These are phyloP conservation scores for Colletotrichum paranaense DNA, from an alignment of 2,329 filamentous ascomycete genomes.

Conservation along the genomic window DNA sequence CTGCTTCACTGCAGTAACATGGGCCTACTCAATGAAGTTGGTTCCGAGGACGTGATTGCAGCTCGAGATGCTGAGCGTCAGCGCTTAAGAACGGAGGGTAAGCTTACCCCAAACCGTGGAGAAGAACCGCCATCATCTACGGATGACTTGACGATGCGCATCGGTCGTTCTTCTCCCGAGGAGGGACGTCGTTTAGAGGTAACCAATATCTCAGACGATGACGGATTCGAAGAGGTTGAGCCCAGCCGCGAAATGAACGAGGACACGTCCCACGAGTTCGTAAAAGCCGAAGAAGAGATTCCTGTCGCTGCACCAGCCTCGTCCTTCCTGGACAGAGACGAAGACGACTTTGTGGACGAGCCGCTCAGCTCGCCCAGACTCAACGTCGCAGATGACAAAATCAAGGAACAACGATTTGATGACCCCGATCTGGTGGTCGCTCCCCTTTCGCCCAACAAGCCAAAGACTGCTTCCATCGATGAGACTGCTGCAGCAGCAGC, in stretches of 20 bases:
- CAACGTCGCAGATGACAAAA: constrained; percentile 68
- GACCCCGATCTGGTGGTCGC: constrained; percentile 67
- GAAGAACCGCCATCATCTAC: constrained; percentile 59
- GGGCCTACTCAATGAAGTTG: constrained; percentile 91
- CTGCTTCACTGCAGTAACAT: constrained; percentile 98
- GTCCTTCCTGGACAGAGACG: constrained; percentile 61
- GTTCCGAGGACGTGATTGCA: constrained; percentile 87
- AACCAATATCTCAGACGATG: constrained; percentile 85
- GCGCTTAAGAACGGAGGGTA: constrained; percentile 80
- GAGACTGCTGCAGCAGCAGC: constrained; percentile 34
- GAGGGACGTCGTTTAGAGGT: constrained; percentile 81
- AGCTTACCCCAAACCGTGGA: constrained; percentile 58
- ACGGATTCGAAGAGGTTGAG: constrained; percentile 92
- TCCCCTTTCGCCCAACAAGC: constrained; percentile 65
- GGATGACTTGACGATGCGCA: constrained; percentile 73
- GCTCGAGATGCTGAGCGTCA: constrained; percentile 85
- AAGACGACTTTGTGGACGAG: constrained; percentile 83
- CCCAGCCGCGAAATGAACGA: constrained; percentile 77
- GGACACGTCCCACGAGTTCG: constrained; percentile 76
- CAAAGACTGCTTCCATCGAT: constrained; percentile 38
- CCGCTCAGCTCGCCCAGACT: constrained; percentile 77
- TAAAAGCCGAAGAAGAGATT: constrained; percentile 69
- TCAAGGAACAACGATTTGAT: constrained; percentile 63
- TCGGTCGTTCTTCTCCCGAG: constrained; percentile 58
- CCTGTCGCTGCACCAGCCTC: constrained; percentile 36